Conservation (phyloP, 768 basidiomycete genomes). For the Cyclocybe aegerita region DNA sequence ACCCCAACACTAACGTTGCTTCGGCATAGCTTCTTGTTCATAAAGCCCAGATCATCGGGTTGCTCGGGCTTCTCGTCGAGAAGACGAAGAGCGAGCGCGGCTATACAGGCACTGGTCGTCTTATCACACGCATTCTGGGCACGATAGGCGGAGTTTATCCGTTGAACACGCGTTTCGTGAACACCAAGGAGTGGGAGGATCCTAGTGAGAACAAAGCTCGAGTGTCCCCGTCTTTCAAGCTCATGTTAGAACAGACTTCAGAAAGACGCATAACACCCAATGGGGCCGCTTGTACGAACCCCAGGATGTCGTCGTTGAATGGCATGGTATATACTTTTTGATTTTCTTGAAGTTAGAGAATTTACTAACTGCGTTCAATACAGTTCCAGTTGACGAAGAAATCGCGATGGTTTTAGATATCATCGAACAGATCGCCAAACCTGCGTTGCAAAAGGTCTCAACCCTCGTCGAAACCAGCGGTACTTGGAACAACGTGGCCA, state of each 20-base stretch:
- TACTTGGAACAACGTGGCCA: slow-evolving; percentile 63
- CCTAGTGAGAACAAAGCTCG: slow-evolving; percentile 48
- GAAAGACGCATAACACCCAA: slow-evolving; percentile 56
- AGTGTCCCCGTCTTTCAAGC: background rate
- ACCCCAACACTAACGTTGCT: slow-evolving; percentile 5
- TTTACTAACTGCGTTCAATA: slow-evolving; percentile 6
- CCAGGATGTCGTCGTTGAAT: slow-evolving; percentile 79
- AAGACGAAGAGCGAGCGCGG: slow-evolving; percentile 88
- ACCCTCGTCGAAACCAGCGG: slow-evolving; percentile 50
- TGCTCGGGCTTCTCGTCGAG: slow-evolving; percentile 68
- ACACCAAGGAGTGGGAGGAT: slow-evolving; percentile 76
- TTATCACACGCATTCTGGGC: slow-evolving; percentile 74
- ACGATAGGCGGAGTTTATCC: slow-evolving; percentile 78
- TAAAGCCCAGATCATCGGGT: slow-evolving; percentile 58
- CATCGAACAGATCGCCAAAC: slow-evolving; percentile 64
- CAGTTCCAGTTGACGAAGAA: slow-evolving; percentile 67
- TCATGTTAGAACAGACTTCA: slow-evolving; percentile 47
- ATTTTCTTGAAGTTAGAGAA: background rate
- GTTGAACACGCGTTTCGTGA: slow-evolving; percentile 76
- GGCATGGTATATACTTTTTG: slow-evolving; percentile 64
- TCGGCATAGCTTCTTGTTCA: slow-evolving; percentile 61
- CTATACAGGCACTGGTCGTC: slow-evolving; percentile 74
- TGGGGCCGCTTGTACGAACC: slow-evolving; percentile 85
- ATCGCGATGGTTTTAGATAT: slow-evolving; percentile 80
- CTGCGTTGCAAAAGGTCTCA: slow-evolving; percentile 68